Percentiles rank a stretch among this genome's conserved stretches.
Evolutionary conservation across 441 rosid species (phyloP).

Genomic region (Theobroma grandiflorum): DNA sequence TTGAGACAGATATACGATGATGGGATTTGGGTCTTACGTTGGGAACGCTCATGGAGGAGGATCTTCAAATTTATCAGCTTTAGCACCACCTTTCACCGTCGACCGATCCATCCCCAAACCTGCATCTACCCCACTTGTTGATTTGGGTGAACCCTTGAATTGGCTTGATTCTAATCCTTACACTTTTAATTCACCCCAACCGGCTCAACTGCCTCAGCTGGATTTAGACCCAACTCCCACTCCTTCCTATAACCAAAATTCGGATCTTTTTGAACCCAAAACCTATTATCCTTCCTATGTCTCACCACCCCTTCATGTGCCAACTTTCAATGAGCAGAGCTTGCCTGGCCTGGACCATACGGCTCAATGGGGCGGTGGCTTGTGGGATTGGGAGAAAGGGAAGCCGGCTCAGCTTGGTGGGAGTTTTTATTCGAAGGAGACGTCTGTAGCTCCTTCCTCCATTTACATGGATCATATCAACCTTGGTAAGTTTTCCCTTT

Average conservation of each 20-base stretch:
- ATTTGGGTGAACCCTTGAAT: conserved; percentile 44
- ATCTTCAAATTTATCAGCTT: conserved; percentile 62
- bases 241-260: conserved; percentile 31
- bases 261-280: conserved; percentile 40
- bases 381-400: conserved; percentile 40
- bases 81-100: conserved; percentile 71
- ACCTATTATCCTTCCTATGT: conserved; percentile 48
- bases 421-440: conserved; percentile 38
- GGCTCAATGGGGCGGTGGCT: conserved; percentile 39
- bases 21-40: conserved; percentile 48
- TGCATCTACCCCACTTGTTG: conserved; percentile 37
- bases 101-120: conserved; percentile 45
- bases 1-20: conserved; percentile 32
- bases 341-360: conserved; percentile 35
- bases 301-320: conserved; percentile 37
- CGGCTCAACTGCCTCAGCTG: conserved; percentile 29
- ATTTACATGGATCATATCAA: conserved; percentile 36
- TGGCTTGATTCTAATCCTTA: conserved; percentile 22
- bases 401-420: conserved; percentile 38
- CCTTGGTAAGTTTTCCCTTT: conserved; percentile 44
- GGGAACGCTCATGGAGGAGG: conserved; percentile 45
- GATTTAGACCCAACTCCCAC: conserved; percentile 34
- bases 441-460: conserved; percentile 31
- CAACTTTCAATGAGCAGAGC: conserved; percentile 38
- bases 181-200: conserved; percentile 26